Percentiles rank a stretch among this genome's conserved stretches.
These are phyloP conservation scores for Ichthyophthirius multifiliis DNA, from an alignment of 169 alveolate genomes.

Conservation along the genomic window DNA sequence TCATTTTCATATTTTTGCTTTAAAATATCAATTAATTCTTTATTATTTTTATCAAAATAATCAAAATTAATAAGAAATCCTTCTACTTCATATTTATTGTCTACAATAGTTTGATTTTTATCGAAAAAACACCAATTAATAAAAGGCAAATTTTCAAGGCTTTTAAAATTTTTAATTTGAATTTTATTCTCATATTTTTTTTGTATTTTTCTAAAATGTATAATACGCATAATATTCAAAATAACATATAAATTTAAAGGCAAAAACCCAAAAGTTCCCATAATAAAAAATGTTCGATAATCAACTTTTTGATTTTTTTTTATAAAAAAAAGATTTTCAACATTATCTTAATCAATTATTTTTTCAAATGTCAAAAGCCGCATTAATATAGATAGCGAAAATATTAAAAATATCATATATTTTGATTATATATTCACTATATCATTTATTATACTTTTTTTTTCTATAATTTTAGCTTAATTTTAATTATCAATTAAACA, in stretches of 20 bases:
- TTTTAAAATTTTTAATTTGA: neutral
- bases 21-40: no score
- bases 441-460: neutral
- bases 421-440: neutral
- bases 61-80: neutral
- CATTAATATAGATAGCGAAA: neutral
- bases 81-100: neutral
- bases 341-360: no score
- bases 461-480: neutral
- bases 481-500: neutral
- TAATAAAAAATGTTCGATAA: neutral
- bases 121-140: conserved; percentile 1
- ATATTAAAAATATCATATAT: neutral
- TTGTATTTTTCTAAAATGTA: neutral
- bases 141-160: neutral
- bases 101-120: neutral
- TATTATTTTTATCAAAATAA: no score
- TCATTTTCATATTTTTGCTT: no score
- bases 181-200: neutral
- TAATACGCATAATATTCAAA: neutral
- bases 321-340: neutral
- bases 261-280: neutral
- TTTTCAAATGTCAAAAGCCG: neutral
- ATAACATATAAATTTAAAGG: neutral
- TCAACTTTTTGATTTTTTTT: neutral